Evolutionary conservation across 1,284 basidiomycete genomes (phyloP).

Genomic region (Porogramme epimiltina): DNA sequence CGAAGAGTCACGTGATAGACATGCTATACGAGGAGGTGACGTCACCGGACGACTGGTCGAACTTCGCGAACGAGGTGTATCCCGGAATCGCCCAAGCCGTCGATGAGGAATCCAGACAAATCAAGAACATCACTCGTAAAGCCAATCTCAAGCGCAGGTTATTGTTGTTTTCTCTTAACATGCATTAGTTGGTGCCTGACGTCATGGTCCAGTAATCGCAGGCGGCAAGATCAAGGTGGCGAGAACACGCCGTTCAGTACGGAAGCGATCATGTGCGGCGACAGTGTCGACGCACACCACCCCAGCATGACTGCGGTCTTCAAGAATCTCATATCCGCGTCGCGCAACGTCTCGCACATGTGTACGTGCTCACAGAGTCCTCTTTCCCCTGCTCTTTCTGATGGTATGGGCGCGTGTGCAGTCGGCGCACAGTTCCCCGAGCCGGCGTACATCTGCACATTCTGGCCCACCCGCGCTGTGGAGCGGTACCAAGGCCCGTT

Average conservation of each 20-base stretch:
- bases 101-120: not conserved
- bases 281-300: conserved; percentile 15
- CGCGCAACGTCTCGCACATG: conserved; percentile 16
- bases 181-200: no score
- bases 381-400: not conserved
- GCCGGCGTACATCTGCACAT: conserved; percentile 8
- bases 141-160: no score
- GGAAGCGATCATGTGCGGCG: conserved; percentile 19
- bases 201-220: no score
- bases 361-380: conserved; percentile 15
- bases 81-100: conserved; percentile 4
- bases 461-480: conserved; percentile 24
- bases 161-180: no score
- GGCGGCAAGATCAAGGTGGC: no score
- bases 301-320: conserved; percentile 18
- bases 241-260: not conserved
- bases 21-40: not conserved
- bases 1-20: not conserved
- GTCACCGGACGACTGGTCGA: not conserved
- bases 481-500: conserved; percentile 28
- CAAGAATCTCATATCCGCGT: conserved; percentile 12
- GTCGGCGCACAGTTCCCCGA: conserved; percentile 13
- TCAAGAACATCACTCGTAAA: no score
- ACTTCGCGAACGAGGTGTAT: conserved; percentile 5
- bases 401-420: not conserved